Base-by-base conservation (phyloP, 768 basidiomycete species). In the Lentinula boryana region DNA sequence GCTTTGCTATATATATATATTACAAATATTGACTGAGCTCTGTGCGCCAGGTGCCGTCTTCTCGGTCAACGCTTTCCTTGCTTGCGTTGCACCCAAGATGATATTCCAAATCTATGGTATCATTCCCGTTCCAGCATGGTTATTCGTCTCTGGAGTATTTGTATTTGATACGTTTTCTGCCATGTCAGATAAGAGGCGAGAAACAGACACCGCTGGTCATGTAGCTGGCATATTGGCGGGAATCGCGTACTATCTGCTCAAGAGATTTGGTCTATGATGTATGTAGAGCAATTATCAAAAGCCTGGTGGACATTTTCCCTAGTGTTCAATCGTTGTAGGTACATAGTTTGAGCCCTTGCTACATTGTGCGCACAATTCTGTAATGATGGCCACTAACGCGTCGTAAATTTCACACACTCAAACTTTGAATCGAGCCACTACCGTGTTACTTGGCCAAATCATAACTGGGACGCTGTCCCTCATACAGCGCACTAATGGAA, bases 71-170 rank as follows among this genome's bases (percentile, higher is more conserved):
- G 82, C 89, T 4, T 82, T 87, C 69, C 84, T 90, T 54, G 89
- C 90, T 5, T 89, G 86, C 69, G 72, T 82, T 1, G 84, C 83
- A 13, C 92, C 93, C 4, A 81, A 66, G 15, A 76, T 84, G 66
- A 85, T 76, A 1, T 89, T 94, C 69, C 73, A 80, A 7, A 71
- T 94, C 46, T 94, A 90, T 70, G 88, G 84, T 36, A 82, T 93
- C 65, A 74, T 93, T 27, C 92, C 91, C 27, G 76, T 89, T 60
- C 91, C 92, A 0, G 91, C 91, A 0, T 94, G 89, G 89, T 76
- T 80, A 2, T 81, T 82, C 52, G 87, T 92, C 0, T 72, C 82
- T 0, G 91, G 87, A 5, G 70, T 93, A 49, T 85, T 89, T 66
- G 69, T 76, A 10, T 87, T 80, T 63, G 89, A 91, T 65, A 67